Conservation (phyloP, 805 yeast species). For the Candida loeiensis region DNA sequence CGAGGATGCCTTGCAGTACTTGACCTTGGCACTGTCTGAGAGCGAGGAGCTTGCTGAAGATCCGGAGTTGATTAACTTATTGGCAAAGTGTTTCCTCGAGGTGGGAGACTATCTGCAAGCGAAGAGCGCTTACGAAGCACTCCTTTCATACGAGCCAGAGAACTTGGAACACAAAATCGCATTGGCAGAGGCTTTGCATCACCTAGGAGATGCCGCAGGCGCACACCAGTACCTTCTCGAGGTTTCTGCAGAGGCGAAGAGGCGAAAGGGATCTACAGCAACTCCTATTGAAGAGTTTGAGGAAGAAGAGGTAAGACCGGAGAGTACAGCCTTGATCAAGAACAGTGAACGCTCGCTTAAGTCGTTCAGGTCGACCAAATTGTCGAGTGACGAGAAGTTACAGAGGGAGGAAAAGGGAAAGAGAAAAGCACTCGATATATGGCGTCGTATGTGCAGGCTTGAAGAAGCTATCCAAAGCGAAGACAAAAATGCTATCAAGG, state of each 20-base stretch:
- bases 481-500: slow-evolving; percentile 58
- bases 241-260: slow-evolving; percentile 39
- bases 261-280: slow-evolving; percentile 11
- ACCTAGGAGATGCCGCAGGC: slow-evolving; percentile 55
- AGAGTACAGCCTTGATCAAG: slow-evolving; percentile 13
- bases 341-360: slow-evolving; percentile 10
- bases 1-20: slow-evolving; percentile 71
- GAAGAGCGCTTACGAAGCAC: slow-evolving; percentile 50
- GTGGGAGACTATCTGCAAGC: slow-evolving; percentile 68
- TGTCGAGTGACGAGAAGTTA: slow-evolving; percentile 44
- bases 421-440: slow-evolving; percentile 54
- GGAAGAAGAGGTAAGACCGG: slow-evolving; percentile 5
- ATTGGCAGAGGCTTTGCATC: slow-evolving; percentile 77
- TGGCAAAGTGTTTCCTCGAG: slow-evolving; percentile 78
- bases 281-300: slow-evolving; percentile 20
- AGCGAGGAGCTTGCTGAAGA: slow-evolving; percentile 49
- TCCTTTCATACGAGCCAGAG: slow-evolving; percentile 53
- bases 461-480: slow-evolving; percentile 31
- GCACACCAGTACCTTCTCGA: slow-evolving; percentile 54
- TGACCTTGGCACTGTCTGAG: slow-evolving; percentile 48
- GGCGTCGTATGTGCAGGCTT: slow-evolving; percentile 51
- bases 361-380: slow-evolving; percentile 13
- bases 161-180: slow-evolving; percentile 73
- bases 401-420: slow-evolving; percentile 58
- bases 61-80: slow-evolving; percentile 50